These are phyloP conservation scores for Achlya hypogyna DNA, from an alignment of 352 stramenopile genomes.

Conservation along the genomic window DNA sequence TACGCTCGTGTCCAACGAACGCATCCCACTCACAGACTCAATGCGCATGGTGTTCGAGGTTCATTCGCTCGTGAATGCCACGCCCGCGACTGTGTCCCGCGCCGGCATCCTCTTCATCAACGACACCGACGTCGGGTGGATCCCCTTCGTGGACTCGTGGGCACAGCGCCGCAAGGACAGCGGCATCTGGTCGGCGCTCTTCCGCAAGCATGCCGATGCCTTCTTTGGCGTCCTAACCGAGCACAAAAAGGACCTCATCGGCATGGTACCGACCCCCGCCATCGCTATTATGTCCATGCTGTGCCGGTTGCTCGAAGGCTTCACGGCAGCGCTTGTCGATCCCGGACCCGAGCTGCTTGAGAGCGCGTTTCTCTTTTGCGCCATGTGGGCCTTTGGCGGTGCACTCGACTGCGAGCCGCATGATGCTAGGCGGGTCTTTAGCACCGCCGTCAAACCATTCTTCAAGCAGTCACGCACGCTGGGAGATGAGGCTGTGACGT, in stretches of 20 bases:
- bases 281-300: constrained; percentile 84
- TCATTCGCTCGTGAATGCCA: constrained; percentile 93
- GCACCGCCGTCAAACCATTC: constrained; percentile 23
- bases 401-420: constrained; percentile 81
- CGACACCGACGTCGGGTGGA: constrained; percentile 87
- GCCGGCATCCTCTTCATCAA: constrained; percentile 97
- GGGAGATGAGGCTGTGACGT: constrained; percentile 21
- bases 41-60: constrained; percentile 98
- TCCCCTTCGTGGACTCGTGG: constrained; percentile 92
- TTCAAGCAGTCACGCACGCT: background rate
- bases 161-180: constrained; percentile 77
- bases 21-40: constrained; percentile 89
- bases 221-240: constrained; percentile 64
- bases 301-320: constrained; percentile 90
- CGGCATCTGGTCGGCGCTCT: constrained; percentile 77
- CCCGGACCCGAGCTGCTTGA: constrained; percentile 80
- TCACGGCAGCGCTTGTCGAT: constrained; percentile 67
- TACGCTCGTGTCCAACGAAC: constrained; percentile 95
- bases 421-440: constrained; percentile 72
- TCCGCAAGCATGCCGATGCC: constrained; percentile 90
- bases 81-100: constrained; percentile 92
- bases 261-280: constrained; percentile 41
- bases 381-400: constrained; percentile 94
- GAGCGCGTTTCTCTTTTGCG: constrained; percentile 92
- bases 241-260: constrained; percentile 40